phyloP scores from a whole-genome alignment of 2,329 filamentous ascomycete genomes.

The Grosmannia penicillata region DNA sequence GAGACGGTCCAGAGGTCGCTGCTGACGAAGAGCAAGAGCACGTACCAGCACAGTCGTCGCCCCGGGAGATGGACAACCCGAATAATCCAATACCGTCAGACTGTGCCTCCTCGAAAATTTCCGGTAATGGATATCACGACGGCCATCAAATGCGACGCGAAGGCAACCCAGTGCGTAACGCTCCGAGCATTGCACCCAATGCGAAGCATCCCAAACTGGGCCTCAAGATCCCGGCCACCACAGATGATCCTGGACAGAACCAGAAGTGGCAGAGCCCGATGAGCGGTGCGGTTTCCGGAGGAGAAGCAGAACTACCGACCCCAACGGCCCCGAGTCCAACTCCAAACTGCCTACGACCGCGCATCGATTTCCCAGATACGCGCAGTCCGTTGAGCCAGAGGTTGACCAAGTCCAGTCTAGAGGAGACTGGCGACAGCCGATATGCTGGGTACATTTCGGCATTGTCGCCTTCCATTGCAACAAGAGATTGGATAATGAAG shows the following conservation, averaged over 20 bases:
- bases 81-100: too few relatives aligned
- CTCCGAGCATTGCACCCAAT: too few relatives aligned
- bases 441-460: too few relatives aligned
- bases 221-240: not conserved
- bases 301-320: constrained; percentile 12
- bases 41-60: not conserved
- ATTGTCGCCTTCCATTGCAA: not conserved
- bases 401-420: too few relatives aligned
- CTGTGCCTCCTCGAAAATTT: too few relatives aligned
- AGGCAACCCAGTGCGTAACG: too few relatives aligned
- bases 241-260: not conserved
- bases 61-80: too few relatives aligned
- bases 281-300: not conserved
- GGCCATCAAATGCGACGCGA: too few relatives aligned
- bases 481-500: not conserved
- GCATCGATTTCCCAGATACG: constrained; percentile 5
- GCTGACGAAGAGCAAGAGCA: not conserved
- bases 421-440: too few relatives aligned
- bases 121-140: too few relatives aligned
- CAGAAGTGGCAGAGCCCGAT: not conserved
- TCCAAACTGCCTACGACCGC: constrained; percentile 15
- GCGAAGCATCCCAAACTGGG: too few relatives aligned
- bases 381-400: too few relatives aligned
- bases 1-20: constrained; percentile 8
- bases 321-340: constrained; percentile 21